Percentiles rank a stretch among this genome's conserved stretches.
Evolutionary conservation across 2,329 filamentous ascomycete genomes (phyloP).

Genomic region (Bimuria novae-zelandiae): DNA sequence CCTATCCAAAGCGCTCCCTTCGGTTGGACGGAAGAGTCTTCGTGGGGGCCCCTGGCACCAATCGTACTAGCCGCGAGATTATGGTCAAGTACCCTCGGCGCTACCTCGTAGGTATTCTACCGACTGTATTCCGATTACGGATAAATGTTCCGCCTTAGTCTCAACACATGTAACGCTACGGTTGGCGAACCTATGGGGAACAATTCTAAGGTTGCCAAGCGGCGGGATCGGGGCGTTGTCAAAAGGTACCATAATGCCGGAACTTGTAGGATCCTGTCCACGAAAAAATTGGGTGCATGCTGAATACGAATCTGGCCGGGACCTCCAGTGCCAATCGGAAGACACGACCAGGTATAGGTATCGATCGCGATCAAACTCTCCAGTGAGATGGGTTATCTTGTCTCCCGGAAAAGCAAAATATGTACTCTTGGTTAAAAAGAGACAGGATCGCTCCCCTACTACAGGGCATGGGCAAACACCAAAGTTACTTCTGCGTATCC

Average conservation of each 20-base stretch:
- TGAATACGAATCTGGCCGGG: neutral
- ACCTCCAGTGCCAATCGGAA: neutral
- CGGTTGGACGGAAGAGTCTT: neutral
- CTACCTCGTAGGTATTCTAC: too few relatives aligned
- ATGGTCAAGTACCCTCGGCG: too few relatives aligned
- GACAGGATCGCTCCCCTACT: neutral
- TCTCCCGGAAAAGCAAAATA: neutral
- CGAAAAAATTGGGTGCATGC: neutral
- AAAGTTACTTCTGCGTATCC: too few relatives aligned
- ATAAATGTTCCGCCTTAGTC: neutral
- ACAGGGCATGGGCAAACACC: too few relatives aligned
- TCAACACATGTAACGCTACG: neutral
- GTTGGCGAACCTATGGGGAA: neutral
- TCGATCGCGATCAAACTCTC: neutral
- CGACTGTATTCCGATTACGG: neutral
- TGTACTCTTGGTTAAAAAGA: neutral
- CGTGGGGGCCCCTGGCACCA: too few relatives aligned
- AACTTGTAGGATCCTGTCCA: neutral
- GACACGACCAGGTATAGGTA: neutral
- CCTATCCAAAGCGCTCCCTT: neutral
- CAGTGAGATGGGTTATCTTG: neutral
- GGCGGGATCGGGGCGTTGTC: neutral
- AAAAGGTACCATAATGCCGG: neutral
- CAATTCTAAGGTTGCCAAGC: neutral
- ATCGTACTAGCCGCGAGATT: too few relatives aligned